Percentiles rank a stretch among this genome's conserved stretches.
These are phyloP conservation scores for Neonectria coccinea DNA, from an alignment of 2,329 filamentous ascomycete genomes.

Conservation along the genomic window DNA sequence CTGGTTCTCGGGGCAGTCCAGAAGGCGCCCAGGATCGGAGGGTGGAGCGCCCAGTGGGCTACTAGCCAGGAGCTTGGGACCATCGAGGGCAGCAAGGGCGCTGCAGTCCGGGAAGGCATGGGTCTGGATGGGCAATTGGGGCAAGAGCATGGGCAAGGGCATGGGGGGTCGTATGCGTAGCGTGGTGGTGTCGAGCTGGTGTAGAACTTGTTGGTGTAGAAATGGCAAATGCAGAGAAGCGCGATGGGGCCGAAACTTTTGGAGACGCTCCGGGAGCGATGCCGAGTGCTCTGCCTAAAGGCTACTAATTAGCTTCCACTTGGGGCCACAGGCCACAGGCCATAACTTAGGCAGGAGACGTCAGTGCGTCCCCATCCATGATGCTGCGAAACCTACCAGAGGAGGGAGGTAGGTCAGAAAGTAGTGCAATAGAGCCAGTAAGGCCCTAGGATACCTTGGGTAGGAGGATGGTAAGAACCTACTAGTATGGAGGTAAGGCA, in stretches of 20 bases:
- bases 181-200: slow-evolving; percentile 15
- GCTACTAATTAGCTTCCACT: slow-evolving; percentile 1
- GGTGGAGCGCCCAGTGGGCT: slow-evolving; percentile 30
- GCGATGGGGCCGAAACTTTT: slow-evolving; percentile 25
- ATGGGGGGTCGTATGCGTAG: slow-evolving; percentile 11
- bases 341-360: slow-evolving; percentile 1
- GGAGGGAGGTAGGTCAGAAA: slow-evolving; percentile 9
- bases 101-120: slow-evolving; percentile 18
- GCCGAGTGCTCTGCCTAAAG: slow-evolving; percentile 37
- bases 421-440: not conserved
- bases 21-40: slow-evolving; percentile 40
- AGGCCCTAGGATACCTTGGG: not conserved
- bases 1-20: slow-evolving; percentile 45
- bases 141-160: slow-evolving; percentile 24
- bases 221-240: slow-evolving; percentile 13
- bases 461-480: not conserved
- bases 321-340: slow-evolving; percentile 1
- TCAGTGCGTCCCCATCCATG: slow-evolving; percentile 13
- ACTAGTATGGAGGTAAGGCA: not conserved
- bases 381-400: slow-evolving; percentile 11
- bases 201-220: slow-evolving; percentile 8
- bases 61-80: slow-evolving; percentile 31
- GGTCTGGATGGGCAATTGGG: not conserved
- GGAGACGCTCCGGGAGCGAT: slow-evolving; percentile 42
- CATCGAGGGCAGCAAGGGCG: slow-evolving; percentile 16